Evolutionary conservation across 2,329 filamentous ascomycete species (phyloP), one percentile per base, ranked within the genome.

Genomic region (Xylaria sp.): DNA sequence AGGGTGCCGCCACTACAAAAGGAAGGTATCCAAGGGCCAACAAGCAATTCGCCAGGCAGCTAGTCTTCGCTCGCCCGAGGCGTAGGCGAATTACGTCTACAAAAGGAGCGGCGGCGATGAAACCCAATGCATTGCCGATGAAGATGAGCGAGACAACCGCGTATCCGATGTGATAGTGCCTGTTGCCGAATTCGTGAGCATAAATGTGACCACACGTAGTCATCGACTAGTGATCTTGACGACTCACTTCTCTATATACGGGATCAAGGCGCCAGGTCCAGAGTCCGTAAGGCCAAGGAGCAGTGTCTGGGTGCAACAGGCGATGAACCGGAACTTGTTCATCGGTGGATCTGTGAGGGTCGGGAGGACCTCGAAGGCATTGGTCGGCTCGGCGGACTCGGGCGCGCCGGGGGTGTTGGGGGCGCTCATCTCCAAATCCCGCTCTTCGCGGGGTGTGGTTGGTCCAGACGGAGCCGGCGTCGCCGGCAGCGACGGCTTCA

Each of bases 121-220:
- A 97, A 18, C 93, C 93, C 4, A 90, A 71, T 0, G 93, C 92
- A 73, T 92, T 92, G 52, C 90, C 87, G 34, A 96, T 86, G 81
- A 96, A 97, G 75, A 97, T 92, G 43, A 95, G 82, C 1, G 93
- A 95, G 2, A 96, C 91, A 9, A 93, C 80, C 2, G 89, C 91
- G 77, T 96, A 95, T 48, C 90, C 90, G 64, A 96, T 93, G 66
- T 84, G 72, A 76, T 95, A 97, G 74, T 91, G 78, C 52, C 85
- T 88, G 46, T 41, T 1, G 1, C 7, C 43, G n/a, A 39, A 10
- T 34, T 43, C 48, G 70, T 58, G 63, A 67, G 64, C 63, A 66
- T 53, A 53, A 12, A 28, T 48, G 20, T 3, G 1, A 12, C 32
- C 4, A 45, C 28, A 45, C 7, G 36, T n/a, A 13, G 39, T 15